phyloP scores from a whole-genome alignment of 345 rosid genomes.

The Geranium rotundifolium region DNA sequence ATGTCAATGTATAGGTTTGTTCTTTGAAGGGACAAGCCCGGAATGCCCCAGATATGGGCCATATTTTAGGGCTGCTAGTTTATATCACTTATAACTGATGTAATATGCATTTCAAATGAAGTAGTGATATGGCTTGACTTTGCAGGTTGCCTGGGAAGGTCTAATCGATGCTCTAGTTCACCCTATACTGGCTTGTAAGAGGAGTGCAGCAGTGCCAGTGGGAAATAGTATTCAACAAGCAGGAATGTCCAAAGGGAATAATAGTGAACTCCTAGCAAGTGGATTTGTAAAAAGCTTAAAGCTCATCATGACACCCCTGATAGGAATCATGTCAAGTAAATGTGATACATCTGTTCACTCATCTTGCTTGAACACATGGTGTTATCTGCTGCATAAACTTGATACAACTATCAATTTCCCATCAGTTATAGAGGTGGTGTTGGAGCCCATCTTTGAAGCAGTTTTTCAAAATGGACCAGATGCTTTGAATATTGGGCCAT shows the following conservation, averaged over 20 bases:
- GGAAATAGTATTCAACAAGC: conserved; percentile 11
- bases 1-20: neutral
- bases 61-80: neutral
- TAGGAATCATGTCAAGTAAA: conserved; percentile 33
- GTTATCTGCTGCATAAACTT: conserved; percentile 44
- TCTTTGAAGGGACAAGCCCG: conserved; percentile 2
- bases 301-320: conserved; percentile 44
- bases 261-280: conserved; percentile 15
- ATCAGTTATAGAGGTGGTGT: conserved; percentile 21
- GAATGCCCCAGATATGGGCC: neutral
- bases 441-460: conserved; percentile 37
- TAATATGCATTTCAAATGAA: neutral
- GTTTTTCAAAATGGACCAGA: conserved; percentile 26
- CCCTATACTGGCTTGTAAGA: conserved; percentile 11
- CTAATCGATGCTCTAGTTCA: conserved; percentile 40
- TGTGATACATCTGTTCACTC: conserved; percentile 29
- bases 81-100: too few species aligned
- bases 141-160: conserved; percentile 54
- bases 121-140: conserved; percentile 6
- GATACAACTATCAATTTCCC: conserved; percentile 25
- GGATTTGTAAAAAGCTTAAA: conserved; percentile 31
- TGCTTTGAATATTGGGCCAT: conserved; percentile 20
- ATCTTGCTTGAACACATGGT: conserved; percentile 45
- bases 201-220: conserved; percentile 4
- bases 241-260: conserved; percentile 8